phyloP scores from a whole-genome alignment of 140 eudicot genomes.

The Stevia rebaudiana region DNA sequence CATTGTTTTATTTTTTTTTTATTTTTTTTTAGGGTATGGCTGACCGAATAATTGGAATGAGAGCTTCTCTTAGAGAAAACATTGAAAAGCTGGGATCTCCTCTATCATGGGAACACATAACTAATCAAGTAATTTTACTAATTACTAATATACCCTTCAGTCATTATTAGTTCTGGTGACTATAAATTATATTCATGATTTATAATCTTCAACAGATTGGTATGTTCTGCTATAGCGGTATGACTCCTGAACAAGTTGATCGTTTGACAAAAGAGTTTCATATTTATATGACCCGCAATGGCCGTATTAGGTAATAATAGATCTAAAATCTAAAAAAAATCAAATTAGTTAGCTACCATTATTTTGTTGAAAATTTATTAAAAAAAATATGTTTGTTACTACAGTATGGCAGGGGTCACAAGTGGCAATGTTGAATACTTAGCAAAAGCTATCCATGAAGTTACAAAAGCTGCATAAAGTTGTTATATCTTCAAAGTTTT shows the following conservation, averaged over 20 bases:
- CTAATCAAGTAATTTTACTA: conserved; percentile 60
- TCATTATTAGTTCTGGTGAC: conserved; percentile 1
- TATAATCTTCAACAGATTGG: conserved; percentile 60
- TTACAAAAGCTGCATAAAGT: conserved; percentile 53
- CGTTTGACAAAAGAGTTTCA: conserved; percentile 81
- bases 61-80: conserved; percentile 72
- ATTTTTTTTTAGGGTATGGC: conserved; percentile 72
- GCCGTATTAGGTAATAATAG: conserved; percentile 81
- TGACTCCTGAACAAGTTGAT: conserved; percentile 98
- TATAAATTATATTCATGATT: not conserved
- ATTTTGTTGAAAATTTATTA: not conserved
- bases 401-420: conserved; percentile 98
- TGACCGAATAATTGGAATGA: conserved; percentile 93
- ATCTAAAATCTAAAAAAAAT: not conserved
- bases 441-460: conserved; percentile 91
- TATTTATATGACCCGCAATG: conserved; percentile 93
- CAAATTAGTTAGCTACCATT: not conserved
- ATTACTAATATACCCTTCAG: not conserved
- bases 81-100: conserved; percentile 90
- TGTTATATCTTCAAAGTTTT: not conserved
- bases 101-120: conserved; percentile 90
- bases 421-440: conserved; percentile 83
- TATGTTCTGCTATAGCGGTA: conserved; percentile 97
- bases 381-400: conserved; percentile 22
- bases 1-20: not conserved